Conservation (phyloP, 345 rosid species). For the Microthlaspi erraticum region DNA sequence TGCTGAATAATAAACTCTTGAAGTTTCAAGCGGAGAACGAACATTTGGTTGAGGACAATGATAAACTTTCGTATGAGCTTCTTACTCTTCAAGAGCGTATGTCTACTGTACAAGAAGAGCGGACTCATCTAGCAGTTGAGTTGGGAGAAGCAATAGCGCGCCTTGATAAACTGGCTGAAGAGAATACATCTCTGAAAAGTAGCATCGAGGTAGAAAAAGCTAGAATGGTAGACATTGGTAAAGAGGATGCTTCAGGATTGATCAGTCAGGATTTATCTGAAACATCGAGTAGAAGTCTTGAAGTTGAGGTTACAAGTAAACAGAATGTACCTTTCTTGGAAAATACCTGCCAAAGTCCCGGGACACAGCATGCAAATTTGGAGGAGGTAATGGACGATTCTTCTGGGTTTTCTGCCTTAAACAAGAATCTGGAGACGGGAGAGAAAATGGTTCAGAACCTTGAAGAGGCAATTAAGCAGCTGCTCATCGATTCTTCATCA, state of each 20-base stretch:
- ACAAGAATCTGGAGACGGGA: slow-evolving; percentile 59
- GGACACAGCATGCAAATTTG: slow-evolving; percentile 38
- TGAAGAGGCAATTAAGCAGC: slow-evolving; percentile 60
- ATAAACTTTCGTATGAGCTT: slow-evolving; percentile 62
- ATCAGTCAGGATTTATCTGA: slow-evolving; percentile 40
- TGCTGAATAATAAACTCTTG: slow-evolving; percentile 52
- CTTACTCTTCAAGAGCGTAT: slow-evolving; percentile 58
- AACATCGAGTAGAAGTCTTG: slow-evolving; percentile 38
- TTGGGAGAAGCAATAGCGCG: slow-evolving; percentile 48
- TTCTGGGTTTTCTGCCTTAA: slow-evolving; percentile 52
- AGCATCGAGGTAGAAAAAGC: slow-evolving; percentile 50
- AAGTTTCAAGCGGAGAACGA: slow-evolving; percentile 64
- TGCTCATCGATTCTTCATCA: slow-evolving; percentile 45
- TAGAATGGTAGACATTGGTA: slow-evolving; percentile 48
- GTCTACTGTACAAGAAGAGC: slow-evolving; percentile 50
- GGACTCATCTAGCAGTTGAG: slow-evolving; percentile 50
- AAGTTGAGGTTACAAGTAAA: slow-evolving; percentile 31
- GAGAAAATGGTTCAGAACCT: slow-evolving; percentile 59
- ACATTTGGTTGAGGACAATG: slow-evolving; percentile 53
- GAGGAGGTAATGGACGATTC: slow-evolving; percentile 49
- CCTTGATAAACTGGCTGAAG: slow-evolving; percentile 60
- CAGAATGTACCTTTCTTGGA: slow-evolving; percentile 41
- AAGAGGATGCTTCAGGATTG: slow-evolving; percentile 38
- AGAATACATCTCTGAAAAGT: slow-evolving; percentile 53
- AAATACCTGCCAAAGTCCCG: slow-evolving; percentile 32